Percentiles rank a stretch among this genome's conserved stretches.
Conservation (phyloP, 2,329 filamentous ascomycete species). For the Fusarium ambrosium region DNA sequence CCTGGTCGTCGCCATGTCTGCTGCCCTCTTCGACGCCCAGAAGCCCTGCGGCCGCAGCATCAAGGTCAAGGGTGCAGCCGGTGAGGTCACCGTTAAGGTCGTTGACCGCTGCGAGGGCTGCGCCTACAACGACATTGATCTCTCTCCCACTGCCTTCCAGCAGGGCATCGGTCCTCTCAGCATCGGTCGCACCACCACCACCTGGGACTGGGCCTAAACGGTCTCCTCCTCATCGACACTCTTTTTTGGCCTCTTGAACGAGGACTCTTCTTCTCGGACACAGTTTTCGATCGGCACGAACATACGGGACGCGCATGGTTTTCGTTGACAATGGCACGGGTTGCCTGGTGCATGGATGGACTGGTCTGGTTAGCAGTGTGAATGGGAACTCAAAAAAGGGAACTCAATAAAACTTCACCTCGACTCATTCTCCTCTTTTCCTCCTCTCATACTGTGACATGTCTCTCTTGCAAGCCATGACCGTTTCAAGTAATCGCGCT, state of each 20-base stretch:
- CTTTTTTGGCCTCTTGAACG: not conserved
- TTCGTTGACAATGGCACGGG: constrained; percentile 15
- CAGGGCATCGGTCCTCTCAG: constrained; percentile 54
- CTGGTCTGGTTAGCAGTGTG: constrained; percentile 15
- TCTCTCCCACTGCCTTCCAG: constrained; percentile 62
- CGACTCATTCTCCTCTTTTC: not conserved
- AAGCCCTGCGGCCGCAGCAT: constrained; percentile 73
- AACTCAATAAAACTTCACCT: constrained; percentile 17
- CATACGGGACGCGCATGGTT: constrained; percentile 20
- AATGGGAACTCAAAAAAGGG: not conserved
- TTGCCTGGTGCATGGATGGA: constrained; percentile 26
- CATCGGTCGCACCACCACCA: constrained; percentile 39
- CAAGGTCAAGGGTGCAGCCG: constrained; percentile 65
- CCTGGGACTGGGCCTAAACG: constrained; percentile 46
- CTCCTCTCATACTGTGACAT: not conserved
- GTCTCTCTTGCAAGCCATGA: not conserved
- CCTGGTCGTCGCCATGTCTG: constrained; percentile 75
- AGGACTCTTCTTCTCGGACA: constrained; percentile 28
- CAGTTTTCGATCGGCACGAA: constrained; percentile 10
- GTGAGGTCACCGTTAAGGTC: constrained; percentile 70
- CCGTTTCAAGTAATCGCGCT: not conserved
- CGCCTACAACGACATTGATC: constrained; percentile 61
- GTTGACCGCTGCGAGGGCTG: constrained; percentile 75
- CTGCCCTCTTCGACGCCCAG: constrained; percentile 74
- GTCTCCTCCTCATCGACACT: not conserved